Percentiles rank a stretch among this genome's conserved stretches.
Conservation (phyloP, 2,329 filamentous ascomycete genomes). For the Colletotrichum simmondsii region DNA sequence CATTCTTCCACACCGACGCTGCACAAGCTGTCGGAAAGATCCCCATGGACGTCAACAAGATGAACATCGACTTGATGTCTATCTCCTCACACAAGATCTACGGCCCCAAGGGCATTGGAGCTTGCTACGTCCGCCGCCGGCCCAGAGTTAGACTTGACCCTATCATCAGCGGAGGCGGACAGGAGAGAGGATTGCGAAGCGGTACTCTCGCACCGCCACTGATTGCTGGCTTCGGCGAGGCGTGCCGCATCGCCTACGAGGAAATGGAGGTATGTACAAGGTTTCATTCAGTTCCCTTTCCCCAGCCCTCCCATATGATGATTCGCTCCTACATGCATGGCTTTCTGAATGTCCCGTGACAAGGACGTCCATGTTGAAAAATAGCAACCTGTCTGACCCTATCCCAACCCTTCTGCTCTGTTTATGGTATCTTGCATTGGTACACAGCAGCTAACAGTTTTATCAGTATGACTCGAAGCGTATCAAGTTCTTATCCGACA, state of each 20-base stretch:
- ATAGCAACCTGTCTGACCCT: constrained; percentile 75
- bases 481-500: constrained; percentile 84
- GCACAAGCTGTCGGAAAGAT: constrained; percentile 99
- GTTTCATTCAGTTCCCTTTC: constrained; percentile 27
- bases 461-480: constrained; percentile 89
- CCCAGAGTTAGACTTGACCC: constrained; percentile 95
- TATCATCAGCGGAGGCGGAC: constrained; percentile 94
- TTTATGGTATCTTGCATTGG: not conserved
- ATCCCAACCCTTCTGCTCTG: constrained; percentile 16
- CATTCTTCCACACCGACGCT: constrained; percentile 98
- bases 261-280: constrained; percentile 83
- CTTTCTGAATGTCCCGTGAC: constrained; percentile 83
- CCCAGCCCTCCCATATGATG: constrained; percentile 68
- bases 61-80: constrained; percentile 99
- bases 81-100: constrained; percentile 99
- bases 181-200: constrained; percentile 94
- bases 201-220: constrained; percentile 92
- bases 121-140: constrained; percentile 92
- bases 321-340: constrained; percentile 89
- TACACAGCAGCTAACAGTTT: not conserved
- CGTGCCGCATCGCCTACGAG: constrained; percentile 88
- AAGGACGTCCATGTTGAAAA: constrained; percentile 67
- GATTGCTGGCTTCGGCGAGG: constrained; percentile 93
- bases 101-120: constrained; percentile 95
- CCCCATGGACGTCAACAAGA: constrained; percentile 93